Evolutionary conservation across 805 yeast genomes (phyloP), one percentile per base, ranked within the genome.

Genomic region (Yamadazyma olivae): DNA sequence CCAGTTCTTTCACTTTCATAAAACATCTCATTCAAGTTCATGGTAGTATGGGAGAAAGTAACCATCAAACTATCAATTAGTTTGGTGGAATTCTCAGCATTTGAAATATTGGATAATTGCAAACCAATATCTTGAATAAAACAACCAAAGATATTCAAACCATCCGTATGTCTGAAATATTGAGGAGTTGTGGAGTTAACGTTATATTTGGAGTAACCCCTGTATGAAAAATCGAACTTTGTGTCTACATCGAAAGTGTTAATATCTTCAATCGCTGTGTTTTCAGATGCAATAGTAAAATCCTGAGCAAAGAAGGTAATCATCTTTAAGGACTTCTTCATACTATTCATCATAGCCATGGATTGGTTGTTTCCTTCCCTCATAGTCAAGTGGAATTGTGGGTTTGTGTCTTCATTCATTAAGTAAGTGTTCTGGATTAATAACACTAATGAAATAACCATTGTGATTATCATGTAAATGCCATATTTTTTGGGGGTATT

Each of bases 51-150:
- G 15, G 62, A 60, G 48, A 67, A 72, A 1, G 70, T 65, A 8
- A 54, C 45, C 10, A 63, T 67, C 39, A 73, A 58, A 17, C 71
- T 59, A 15, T 64, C 56, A 2, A 75, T 71, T 43, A 70, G 53
- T 8, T 48, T 50, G n/a, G 22, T 21, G 3, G 33, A 21, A 7
- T 16, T 13, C 6, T 24, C 14, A 38, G 62, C 50, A 14, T 59
- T 57, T 3, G 77, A 64, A 17, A 68, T 51, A 17, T 51, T 50
- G 7, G 68, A 71, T 27, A 73, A 53, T 43, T 70, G 77, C 2
- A 55, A 56, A 3, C 77, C 79, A 9, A 78, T 62, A 51, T 77
- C 83, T 38, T 69, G 60, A 8, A 75, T 59, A 12, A 75, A 53
- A 10, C 70, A 69, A 6, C 74, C 58, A 6, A 71, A 53, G 12